Percentiles rank a stretch among this genome's conserved stretches.
Evolutionary conservation across 345 rosid species (phyloP).

Genomic region (Eucalyptus curtisii): DNA sequence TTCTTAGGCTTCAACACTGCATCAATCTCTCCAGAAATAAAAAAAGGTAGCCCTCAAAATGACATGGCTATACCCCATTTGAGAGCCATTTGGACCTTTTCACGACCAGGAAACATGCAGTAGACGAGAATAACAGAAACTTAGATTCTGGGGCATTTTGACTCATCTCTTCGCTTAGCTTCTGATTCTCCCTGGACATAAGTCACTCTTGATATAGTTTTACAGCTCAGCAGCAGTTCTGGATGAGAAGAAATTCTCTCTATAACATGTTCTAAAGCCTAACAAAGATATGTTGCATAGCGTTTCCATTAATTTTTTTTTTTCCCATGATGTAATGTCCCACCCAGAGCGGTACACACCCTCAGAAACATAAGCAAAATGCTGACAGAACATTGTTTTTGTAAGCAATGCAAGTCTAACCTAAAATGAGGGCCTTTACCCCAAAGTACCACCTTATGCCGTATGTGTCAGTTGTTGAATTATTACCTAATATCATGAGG

Average conservation of each 20-base stretch:
- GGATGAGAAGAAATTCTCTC: not conserved
- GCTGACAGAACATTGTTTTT: not conserved
- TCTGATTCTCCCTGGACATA: not conserved
- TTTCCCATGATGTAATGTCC: not conserved
- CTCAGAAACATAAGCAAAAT: not conserved
- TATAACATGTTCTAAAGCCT: not conserved
- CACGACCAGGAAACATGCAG: not conserved
- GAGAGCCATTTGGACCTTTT: not conserved
- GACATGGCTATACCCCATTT: not conserved
- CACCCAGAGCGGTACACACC: not conserved
- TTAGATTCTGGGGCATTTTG: not conserved
- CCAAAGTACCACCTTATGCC: not conserved
- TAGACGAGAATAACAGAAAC: not conserved
- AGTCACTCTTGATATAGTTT: not conserved
- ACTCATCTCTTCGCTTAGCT: not conserved
- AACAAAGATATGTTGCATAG: not conserved
- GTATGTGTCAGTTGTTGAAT: not conserved
- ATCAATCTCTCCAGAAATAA: not conserved
- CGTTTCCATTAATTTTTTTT: not conserved
- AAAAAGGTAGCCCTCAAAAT: not conserved
- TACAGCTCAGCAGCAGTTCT: not conserved
- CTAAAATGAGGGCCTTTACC: not conserved
- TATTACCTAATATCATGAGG: conserved; percentile 93
- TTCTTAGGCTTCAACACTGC: not conserved
- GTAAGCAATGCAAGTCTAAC: not conserved